Percentiles rank a stretch among this genome's conserved stretches.
Evolutionary conservation across 331 rosid species (phyloP).

Genomic region (Acacia pycnantha): DNA sequence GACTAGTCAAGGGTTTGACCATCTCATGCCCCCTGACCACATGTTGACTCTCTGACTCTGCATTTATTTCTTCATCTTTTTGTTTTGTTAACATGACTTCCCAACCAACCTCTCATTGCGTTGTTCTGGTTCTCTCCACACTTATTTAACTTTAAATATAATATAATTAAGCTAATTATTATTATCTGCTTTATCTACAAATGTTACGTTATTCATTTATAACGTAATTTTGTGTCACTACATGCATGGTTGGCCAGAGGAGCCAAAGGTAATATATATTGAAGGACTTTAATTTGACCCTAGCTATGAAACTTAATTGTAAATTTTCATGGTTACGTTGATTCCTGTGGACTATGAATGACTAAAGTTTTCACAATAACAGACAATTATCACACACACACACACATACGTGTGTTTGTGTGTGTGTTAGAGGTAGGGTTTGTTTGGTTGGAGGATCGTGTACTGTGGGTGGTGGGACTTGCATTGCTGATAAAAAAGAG

Average conservation of each 20-base stretch:
- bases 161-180: background rate
- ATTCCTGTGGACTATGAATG: background rate
- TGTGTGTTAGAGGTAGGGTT: background rate
- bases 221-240: background rate
- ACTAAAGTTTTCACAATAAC: background rate
- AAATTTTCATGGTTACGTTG: background rate
- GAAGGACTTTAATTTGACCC: background rate
- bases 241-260: background rate
- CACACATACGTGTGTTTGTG: no score
- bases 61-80: slow-evolving; percentile 42
- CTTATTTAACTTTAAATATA: background rate
- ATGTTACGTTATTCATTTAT: background rate
- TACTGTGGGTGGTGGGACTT: background rate
- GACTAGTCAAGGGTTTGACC: slow-evolving; percentile 59
- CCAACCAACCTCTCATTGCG: slow-evolving; percentile 34
- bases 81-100: slow-evolving; percentile 10
- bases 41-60: slow-evolving; percentile 64
- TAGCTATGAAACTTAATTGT: background rate
- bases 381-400: background rate
- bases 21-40: slow-evolving; percentile 47
- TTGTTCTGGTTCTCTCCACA: background rate
- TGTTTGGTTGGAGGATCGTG: background rate
- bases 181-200: background rate
- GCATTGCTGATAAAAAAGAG: background rate
- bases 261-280: background rate